phyloP scores from a whole-genome alignment of 2,329 filamentous ascomycete genomes.

The Colletotrichum tabaci region DNA sequence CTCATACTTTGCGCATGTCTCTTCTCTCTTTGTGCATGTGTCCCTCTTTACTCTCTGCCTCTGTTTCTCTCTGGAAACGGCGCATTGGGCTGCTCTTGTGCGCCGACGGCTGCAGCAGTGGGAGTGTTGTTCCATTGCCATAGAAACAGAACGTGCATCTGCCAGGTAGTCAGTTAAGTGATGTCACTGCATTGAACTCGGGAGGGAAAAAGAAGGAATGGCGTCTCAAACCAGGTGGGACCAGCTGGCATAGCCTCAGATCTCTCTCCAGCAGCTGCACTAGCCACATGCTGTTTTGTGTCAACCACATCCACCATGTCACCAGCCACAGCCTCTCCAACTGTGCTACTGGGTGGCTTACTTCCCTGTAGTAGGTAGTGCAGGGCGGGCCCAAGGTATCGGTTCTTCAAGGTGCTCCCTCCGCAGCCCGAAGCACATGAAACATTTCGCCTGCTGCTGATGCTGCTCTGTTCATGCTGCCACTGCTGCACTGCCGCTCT shows the following conservation, averaged over 20 bases:
- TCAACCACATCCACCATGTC: neutral
- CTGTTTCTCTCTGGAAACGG: neutral
- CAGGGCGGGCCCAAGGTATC: too few relatives aligned
- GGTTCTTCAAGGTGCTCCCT: conserved; percentile 26
- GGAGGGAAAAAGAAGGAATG: neutral
- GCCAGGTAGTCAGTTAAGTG: conserved; percentile 1
- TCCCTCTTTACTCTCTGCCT: too few relatives aligned
- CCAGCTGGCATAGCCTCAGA: neutral
- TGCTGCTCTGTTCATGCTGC: too few relatives aligned
- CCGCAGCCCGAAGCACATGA: conserved; percentile 34
- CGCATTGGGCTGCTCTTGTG: neutral
- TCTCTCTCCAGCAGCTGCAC: too few relatives aligned
- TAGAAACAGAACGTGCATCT: neutral
- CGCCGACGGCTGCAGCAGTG: conserved; percentile 14
- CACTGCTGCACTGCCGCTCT: neutral
- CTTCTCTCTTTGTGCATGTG: too few relatives aligned
- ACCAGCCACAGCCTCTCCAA: neutral
- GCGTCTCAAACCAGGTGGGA: neutral
- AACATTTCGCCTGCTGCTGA: conserved; percentile 18
- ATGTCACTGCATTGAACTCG: conserved; percentile 13
- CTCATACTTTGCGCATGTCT: neutral
- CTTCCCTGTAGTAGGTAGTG: too few relatives aligned
- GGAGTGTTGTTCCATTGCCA: conserved; percentile 16
- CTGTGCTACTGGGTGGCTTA: too few relatives aligned
- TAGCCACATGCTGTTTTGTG: too few relatives aligned